Evolutionary conservation across 176 grass and related monocot species (phyloP), one percentile per base, ranked within the genome.

Genomic region (Otatea glauca): DNA sequence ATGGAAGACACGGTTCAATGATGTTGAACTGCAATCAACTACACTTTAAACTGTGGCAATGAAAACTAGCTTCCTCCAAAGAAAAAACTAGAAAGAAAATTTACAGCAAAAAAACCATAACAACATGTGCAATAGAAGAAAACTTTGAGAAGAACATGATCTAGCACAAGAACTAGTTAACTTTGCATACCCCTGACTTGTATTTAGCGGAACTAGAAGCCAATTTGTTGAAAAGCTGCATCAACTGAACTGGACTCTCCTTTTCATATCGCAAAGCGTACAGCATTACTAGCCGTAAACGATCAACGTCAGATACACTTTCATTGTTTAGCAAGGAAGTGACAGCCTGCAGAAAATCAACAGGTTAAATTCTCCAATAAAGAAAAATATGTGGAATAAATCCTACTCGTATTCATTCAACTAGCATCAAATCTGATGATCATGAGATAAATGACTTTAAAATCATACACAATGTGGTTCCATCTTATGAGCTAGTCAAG

Each of bases 171-270:
- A 83, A 85, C 9, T 76, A 80, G 55, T 85, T 54, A 80, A 84
- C 74, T 65, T 74, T 68, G 44, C 87, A 89, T 94, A 99, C 96
- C 81, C 96, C 96, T 55, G 91, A 84, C 86, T 99, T 99, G 85
- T 96, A 99, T 86, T 99, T 99, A 15, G 91, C 91, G 88, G 96
- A 93, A 76, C 75, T 86, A 92, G 93, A 96, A 83, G 93, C 93
- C 78, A 99, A 86, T 87, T 99, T 99, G 86, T 96, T 99, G 86
- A 94, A 99, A 87, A 99, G 96, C 71, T 99, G 96, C 96, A 99
- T 99, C 92, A 99, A 81, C 60, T 96, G 96, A 94, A 99, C 96
- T 51, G 96, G 91, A 54, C 96, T 99, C 80, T 99, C 96, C 76
- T 99, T 99, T 81, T 98, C 96, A 88, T 98, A 98, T 49, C 93